Percentiles rank a stretch among this genome's conserved stretches.
phyloP scores from a whole-genome alignment of 768 basidiomycete genomes.

The Strobilomyces dryophilus region DNA sequence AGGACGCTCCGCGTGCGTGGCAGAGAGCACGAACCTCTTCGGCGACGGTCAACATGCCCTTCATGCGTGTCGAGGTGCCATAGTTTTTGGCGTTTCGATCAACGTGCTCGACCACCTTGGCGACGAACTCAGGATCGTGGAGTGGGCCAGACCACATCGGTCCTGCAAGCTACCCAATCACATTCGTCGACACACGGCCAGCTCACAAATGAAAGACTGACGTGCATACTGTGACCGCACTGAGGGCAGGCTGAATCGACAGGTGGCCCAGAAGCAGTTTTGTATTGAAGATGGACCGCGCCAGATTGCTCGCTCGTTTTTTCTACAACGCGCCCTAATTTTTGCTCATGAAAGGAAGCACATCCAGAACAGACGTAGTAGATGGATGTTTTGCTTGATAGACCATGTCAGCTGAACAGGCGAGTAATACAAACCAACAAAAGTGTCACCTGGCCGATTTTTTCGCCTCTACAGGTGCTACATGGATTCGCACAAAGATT shows the following conservation, averaged over 20 bases:
- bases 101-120: constrained; percentile 71
- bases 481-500: constrained; percentile 76
- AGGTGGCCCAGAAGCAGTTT: constrained; percentile 66
- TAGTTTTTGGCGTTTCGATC: constrained; percentile 60
- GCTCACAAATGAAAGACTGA: constrained; percentile 33
- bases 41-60: constrained; percentile 92
- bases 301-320: constrained; percentile 54
- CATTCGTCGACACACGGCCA: background rate
- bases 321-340: constrained; percentile 71
- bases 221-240: constrained; percentile 75
- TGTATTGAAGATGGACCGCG: constrained; percentile 61
- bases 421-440: background rate
- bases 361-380: constrained; percentile 86
- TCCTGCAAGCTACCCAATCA: constrained; percentile 64
- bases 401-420: constrained; percentile 1
- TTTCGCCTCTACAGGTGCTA: constrained; percentile 81
- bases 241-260: constrained; percentile 71
- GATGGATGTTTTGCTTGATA: constrained; percentile 71
- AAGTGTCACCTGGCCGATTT: constrained; percentile 63
- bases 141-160: constrained; percentile 96
- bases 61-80: constrained; percentile 80
- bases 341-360: constrained; percentile 78
- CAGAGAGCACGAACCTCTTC: constrained; percentile 58
- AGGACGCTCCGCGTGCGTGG: background rate
- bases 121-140: constrained; percentile 72